These are phyloP conservation scores for Berkeleyomyces basicola DNA, from an alignment of 2,329 filamentous ascomycete species.

Conservation along the genomic window DNA sequence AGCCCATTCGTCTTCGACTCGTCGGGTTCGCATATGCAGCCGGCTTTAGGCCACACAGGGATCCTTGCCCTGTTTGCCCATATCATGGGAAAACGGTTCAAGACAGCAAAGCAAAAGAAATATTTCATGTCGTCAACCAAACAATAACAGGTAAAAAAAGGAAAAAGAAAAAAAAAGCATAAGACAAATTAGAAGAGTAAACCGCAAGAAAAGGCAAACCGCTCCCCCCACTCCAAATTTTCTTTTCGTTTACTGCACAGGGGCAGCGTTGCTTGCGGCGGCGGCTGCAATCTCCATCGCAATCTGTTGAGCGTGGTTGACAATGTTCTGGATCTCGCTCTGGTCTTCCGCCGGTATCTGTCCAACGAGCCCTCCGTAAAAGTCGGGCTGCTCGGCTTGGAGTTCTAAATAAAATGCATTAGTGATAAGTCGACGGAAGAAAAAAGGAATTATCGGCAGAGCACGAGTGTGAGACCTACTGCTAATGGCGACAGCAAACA, in stretches of 20 bases:
- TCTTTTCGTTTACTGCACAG: slow-evolving; percentile 2
- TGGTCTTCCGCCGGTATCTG: slow-evolving; percentile 70
- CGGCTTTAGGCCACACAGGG: not conserved
- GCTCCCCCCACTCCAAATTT: not conserved
- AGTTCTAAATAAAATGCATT: slow-evolving; percentile 38
- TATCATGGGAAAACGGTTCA: not conserved
- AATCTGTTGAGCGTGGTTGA: slow-evolving; percentile 42
- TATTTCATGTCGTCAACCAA: not conserved
- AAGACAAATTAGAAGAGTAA: not conserved
- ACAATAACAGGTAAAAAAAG: not conserved
- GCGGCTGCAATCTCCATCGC: slow-evolving; percentile 22
- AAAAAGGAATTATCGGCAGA: not conserved
- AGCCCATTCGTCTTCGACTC: too few species aligned
- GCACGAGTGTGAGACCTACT: slow-evolving; percentile 41
- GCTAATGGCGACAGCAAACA: slow-evolving; percentile 69
- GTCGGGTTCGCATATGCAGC: too few species aligned
- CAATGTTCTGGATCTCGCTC: slow-evolving; percentile 59
- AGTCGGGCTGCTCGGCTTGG: slow-evolving; percentile 77
- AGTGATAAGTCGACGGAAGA: not conserved
- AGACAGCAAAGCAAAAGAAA: not conserved
- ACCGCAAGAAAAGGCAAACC: not conserved
- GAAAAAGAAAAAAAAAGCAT: not conserved
- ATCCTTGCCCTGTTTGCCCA: not conserved
- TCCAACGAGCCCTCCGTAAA: slow-evolving; percentile 66
- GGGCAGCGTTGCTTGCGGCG: slow-evolving; percentile 15